Evolutionary conservation across 1,139 yeast species (phyloP).

Genomic region (Scheffersomyces lignicola): DNA sequence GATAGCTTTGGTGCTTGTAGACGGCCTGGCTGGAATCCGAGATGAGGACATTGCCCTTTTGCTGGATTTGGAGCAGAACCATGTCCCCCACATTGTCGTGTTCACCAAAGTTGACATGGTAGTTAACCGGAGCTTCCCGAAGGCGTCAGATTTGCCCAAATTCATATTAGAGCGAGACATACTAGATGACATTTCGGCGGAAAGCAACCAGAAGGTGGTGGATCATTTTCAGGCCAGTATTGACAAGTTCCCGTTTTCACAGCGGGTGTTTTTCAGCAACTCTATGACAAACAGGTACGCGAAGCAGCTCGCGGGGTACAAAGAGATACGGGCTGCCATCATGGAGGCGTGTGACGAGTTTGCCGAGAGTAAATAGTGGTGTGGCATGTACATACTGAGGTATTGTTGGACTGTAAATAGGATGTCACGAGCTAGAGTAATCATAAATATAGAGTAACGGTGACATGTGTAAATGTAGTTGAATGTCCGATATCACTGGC

Average conservation of each 20-base stretch:
- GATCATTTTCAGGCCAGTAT: slow-evolving; percentile 24
- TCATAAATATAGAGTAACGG: too few species aligned
- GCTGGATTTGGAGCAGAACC: slow-evolving; percentile 48
- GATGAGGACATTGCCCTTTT: slow-evolving; percentile 57
- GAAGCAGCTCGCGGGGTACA: slow-evolving; percentile 28
- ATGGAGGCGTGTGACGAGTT: slow-evolving; percentile 27
- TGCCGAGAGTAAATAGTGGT: slow-evolving; percentile 1
- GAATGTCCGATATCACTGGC: too few species aligned
- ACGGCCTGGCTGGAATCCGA: slow-evolving; percentile 57
- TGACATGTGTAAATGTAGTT: too few species aligned
- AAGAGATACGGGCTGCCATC: slow-evolving; percentile 33
- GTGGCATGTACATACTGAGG: not conserved
- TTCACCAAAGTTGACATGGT: slow-evolving; percentile 74
- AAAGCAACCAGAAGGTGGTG: slow-evolving; percentile 23
- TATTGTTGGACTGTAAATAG: too few species aligned
- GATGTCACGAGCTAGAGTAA: too few species aligned
- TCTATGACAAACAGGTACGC: slow-evolving; percentile 22
- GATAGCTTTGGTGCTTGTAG: slow-evolving; percentile 61
- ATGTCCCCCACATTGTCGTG: slow-evolving; percentile 70
- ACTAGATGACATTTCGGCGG: slow-evolving; percentile 11
- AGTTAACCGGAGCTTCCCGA: slow-evolving; percentile 11
- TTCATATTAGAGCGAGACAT: not conserved
- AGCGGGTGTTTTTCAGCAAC: slow-evolving; percentile 34
- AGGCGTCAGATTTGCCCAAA: not conserved
- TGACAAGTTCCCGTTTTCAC: slow-evolving; percentile 22